Conservation (phyloP, 2,329 filamentous ascomycete species). For the Paecilomyces dactylethromorphus region DNA sequence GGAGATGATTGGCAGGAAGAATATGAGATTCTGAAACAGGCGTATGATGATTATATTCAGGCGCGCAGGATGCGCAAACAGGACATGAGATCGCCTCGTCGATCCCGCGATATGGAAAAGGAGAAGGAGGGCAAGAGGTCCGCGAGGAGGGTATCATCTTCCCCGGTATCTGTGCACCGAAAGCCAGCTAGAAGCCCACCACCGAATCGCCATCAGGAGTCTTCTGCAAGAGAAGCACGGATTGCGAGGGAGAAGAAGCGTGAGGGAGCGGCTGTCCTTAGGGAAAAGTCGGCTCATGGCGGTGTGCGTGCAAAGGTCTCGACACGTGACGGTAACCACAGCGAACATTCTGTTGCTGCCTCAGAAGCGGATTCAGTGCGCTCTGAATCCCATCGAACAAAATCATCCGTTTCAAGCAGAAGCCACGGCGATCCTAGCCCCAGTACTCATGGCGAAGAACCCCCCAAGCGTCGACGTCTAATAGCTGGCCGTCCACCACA, state of each 20-base stretch:
- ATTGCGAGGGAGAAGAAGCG: slow-evolving; percentile 16
- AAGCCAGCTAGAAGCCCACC: slow-evolving; percentile 26
- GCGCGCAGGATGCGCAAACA: slow-evolving; percentile 26
- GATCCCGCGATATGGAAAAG: slow-evolving; percentile 32
- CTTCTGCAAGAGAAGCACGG: slow-evolving; percentile 18
- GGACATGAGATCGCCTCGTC: slow-evolving; percentile 31
- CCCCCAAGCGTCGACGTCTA: slow-evolving; percentile 30
- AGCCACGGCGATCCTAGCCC: slow-evolving; percentile 25
- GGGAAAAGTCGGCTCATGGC: slow-evolving; percentile 16
- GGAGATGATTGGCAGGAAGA: slow-evolving; percentile 91
- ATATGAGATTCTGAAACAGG: slow-evolving; percentile 69
- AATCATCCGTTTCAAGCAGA: slow-evolving; percentile 14
- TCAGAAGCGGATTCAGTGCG: slow-evolving; percentile 28
- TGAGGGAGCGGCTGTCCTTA: slow-evolving; percentile 14
- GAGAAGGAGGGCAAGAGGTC: slow-evolving; percentile 31
- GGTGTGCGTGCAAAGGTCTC: slow-evolving; percentile 15
- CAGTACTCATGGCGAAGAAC: slow-evolving; percentile 25
- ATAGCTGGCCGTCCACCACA: slow-evolving; percentile 36
- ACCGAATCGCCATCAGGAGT: slow-evolving; percentile 17
- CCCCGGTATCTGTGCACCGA: slow-evolving; percentile 27
- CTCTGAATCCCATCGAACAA: slow-evolving; percentile 20
- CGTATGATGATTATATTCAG: slow-evolving; percentile 34
- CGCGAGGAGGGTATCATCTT: slow-evolving; percentile 30
- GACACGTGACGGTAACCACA: slow-evolving; percentile 17
- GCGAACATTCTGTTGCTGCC: slow-evolving; percentile 14